phyloP scores from a whole-genome alignment of 1,139 yeast genomes.

The Blastobotrys buckinghamii region DNA sequence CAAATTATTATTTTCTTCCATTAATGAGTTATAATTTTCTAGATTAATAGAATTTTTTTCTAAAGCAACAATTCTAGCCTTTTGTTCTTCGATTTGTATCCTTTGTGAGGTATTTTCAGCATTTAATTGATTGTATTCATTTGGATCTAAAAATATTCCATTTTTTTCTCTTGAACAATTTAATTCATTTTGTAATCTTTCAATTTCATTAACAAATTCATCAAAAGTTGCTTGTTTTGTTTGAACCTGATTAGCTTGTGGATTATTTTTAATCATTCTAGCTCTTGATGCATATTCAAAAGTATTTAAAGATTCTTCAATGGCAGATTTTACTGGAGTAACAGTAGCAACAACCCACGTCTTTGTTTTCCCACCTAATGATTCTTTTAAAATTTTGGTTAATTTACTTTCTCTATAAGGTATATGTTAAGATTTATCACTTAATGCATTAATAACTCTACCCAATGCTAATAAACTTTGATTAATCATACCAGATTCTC shows the following conservation, averaged over 20 bases:
- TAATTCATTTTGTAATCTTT: constrained; percentile 56
- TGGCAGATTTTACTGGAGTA: constrained; percentile 67
- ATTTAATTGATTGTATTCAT: constrained; percentile 38
- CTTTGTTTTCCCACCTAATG: constrained; percentile 76
- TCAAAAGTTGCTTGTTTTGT: constrained; percentile 46
- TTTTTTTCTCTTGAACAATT: constrained; percentile 51
- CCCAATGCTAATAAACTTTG: constrained; percentile 80
- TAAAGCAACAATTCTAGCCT: constrained; percentile 35
- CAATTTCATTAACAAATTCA: constrained; percentile 49
- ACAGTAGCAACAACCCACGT: constrained; percentile 78
- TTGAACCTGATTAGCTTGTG: constrained; percentile 53
- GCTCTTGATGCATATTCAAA: constrained; percentile 79
- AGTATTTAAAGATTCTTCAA: constrained; percentile 78
- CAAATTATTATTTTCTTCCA: background rate
- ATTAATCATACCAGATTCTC: constrained; percentile 86
- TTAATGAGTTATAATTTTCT: constrained; percentile 23
- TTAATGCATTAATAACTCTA: constrained; percentile 71
- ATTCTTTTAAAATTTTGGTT: constrained; percentile 73
- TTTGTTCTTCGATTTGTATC: constrained; percentile 39
- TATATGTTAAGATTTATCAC: constrained; percentile 55
- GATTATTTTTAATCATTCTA: constrained; percentile 67
- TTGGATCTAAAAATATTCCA: constrained; percentile 49
- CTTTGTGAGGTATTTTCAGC: constrained; percentile 41
- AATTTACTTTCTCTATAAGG: constrained; percentile 85
- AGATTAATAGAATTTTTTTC: constrained; percentile 34